phyloP scores from a whole-genome alignment of 139 green algal species.

The Chlorella sp. region DNA sequence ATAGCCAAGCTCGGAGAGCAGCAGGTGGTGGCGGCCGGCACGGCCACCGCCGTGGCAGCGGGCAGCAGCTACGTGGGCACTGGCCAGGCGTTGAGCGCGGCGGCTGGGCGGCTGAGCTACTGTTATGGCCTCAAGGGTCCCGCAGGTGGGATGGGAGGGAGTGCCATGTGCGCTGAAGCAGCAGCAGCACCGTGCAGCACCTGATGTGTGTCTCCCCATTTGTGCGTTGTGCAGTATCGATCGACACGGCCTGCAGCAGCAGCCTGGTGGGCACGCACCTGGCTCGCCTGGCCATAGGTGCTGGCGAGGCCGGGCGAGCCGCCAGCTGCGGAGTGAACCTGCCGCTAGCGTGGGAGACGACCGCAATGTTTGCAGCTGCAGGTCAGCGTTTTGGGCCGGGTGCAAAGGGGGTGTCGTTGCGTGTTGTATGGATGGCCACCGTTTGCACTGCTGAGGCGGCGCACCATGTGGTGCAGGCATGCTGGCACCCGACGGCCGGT shows the following conservation, averaged over 20 bases:
- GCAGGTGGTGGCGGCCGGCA: conserved; percentile 6
- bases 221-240: conserved; percentile 55
- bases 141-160: conserved; percentile 5
- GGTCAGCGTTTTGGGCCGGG: conserved; percentile 11
- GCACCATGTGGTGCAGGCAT: conserved; percentile 41
- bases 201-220: conserved; percentile 52
- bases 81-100: conserved; percentile 55
- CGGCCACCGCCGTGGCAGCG: neutral
- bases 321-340: conserved; percentile 51
- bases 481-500: conserved; percentile 50
- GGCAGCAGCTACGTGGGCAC: conserved; percentile 52
- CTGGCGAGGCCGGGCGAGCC: neutral
- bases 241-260: conserved; percentile 87
- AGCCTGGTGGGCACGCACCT: conserved; percentile 69
- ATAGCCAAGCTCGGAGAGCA: conserved; percentile 45
- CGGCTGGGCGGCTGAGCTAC: conserved; percentile 77
- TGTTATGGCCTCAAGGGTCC: conserved; percentile 69
- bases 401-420: neutral
- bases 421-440: neutral
- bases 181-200: conserved; percentile 13
- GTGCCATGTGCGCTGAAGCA: neutral
- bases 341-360: conserved; percentile 46
- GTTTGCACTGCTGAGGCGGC: neutral
- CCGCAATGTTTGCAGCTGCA: conserved; percentile 34
- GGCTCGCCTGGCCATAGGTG: conserved; percentile 23